phyloP scores from a whole-genome alignment of 2,329 filamentous ascomycete species.

The Aspergillus puulaauensis region DNA sequence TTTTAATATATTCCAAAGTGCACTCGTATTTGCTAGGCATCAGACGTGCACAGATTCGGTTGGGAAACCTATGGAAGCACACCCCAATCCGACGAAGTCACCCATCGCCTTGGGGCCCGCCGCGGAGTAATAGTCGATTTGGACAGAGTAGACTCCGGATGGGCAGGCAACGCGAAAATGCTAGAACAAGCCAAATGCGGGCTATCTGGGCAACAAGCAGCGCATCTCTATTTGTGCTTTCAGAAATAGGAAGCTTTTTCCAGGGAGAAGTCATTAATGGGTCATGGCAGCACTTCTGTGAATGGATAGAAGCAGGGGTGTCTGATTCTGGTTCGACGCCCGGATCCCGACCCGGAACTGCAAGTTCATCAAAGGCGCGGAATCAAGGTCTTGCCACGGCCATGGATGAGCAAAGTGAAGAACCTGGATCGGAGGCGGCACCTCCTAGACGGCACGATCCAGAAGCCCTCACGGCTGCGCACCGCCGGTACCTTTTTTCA shows the following conservation, averaged over 20 bases:
- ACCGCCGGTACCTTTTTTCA: constrained; percentile 71
- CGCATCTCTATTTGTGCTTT: constrained; percentile 83
- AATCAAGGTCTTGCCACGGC: constrained; percentile 6
- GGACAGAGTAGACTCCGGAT: constrained; percentile 61
- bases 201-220: constrained; percentile 88
- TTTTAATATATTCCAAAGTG: constrained; percentile 78
- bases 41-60: constrained; percentile 77
- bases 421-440: constrained; percentile 11
- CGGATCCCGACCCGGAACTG: constrained; percentile 40
- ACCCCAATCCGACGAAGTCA: constrained; percentile 74
- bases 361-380: constrained; percentile 27
- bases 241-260: constrained; percentile 82
- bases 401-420: constrained; percentile 13
- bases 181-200: constrained; percentile 67
- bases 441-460: constrained; percentile 65
- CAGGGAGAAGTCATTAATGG: constrained; percentile 84
- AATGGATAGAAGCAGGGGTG: constrained; percentile 63
- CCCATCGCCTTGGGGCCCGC: constrained; percentile 67
- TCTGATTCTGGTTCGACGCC: constrained; percentile 23
- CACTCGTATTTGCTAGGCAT: constrained; percentile 86
- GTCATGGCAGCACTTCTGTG: constrained; percentile 75
- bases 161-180: constrained; percentile 63
- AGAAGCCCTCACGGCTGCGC: constrained; percentile 77
- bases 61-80: constrained; percentile 85
- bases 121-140: constrained; percentile 59